Percentiles rank a stretch among this genome's conserved stretches.
Evolutionary conservation across 2,329 filamentous ascomycete genomes (phyloP).

Genomic region (Aspergillus amoenus): DNA sequence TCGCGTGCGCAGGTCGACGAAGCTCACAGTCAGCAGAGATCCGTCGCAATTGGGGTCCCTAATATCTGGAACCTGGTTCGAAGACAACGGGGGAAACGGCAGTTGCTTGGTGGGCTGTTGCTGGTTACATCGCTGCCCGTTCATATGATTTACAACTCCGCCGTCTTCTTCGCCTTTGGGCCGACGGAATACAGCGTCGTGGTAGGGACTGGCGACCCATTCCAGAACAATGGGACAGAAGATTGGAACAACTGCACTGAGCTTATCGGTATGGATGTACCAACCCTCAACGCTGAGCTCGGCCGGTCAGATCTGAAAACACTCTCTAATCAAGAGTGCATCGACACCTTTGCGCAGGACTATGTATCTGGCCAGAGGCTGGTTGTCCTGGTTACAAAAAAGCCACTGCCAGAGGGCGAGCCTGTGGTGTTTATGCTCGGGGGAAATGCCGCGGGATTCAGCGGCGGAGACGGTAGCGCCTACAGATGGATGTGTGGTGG

Average conservation of each 20-base stretch:
- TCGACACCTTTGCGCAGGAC: slow-evolving; percentile 6
- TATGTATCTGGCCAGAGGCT: neutral
- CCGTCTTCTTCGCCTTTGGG: neutral
- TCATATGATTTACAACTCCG: slow-evolving; percentile 11
- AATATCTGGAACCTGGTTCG: neutral
- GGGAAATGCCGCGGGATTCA: neutral
- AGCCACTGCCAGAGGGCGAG: neutral
- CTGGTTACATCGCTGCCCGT: slow-evolving; percentile 2
- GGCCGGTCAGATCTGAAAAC: neutral
- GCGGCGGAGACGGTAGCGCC: too few relatives aligned
- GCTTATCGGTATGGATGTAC: neutral
- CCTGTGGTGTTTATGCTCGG: neutral
- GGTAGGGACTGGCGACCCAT: neutral
- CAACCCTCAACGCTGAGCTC: neutral
- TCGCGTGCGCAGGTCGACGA: slow-evolving; percentile 50
- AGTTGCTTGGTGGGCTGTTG: neutral
- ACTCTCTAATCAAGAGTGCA: slow-evolving; percentile 4
- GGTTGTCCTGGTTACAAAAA: slow-evolving; percentile 1
- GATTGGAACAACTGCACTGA: neutral
- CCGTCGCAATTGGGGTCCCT: slow-evolving; percentile 45
- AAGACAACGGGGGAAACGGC: neutral
- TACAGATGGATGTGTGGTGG: neutral
- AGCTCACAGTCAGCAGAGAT: slow-evolving; percentile 44
- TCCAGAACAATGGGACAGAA: neutral
- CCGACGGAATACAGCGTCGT: slow-evolving; percentile 1